phyloP scores from a whole-genome alignment of 2,329 filamentous ascomycete genomes.

The Beauveria rudraprayagi region DNA sequence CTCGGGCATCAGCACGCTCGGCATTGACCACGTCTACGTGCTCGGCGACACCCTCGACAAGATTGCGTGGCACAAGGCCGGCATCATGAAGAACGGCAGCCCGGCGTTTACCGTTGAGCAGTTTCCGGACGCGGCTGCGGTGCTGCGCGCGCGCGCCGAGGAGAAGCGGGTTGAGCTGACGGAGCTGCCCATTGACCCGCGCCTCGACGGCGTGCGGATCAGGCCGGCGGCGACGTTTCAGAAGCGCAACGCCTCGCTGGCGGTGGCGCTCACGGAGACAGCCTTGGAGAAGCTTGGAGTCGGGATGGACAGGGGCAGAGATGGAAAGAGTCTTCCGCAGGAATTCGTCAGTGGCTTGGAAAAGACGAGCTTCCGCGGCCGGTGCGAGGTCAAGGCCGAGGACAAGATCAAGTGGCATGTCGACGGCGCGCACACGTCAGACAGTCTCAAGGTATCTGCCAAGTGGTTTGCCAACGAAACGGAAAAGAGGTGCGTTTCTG shows the following conservation, averaged over 20 bases:
- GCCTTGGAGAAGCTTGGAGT: constrained; percentile 39
- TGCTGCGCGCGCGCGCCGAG: constrained; percentile 41
- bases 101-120: constrained; percentile 52
- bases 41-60: constrained; percentile 55
- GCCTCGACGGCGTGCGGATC: constrained; percentile 39
- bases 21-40: constrained; percentile 58
- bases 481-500: constrained; percentile 22
- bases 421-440: constrained; percentile 86
- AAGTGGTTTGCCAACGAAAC: constrained; percentile 65
- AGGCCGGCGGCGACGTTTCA: constrained; percentile 49
- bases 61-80: constrained; percentile 69
- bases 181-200: constrained; percentile 37
- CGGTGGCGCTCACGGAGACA: constrained; percentile 43
- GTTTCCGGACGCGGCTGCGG: constrained; percentile 33
- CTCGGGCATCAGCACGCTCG: constrained; percentile 56
- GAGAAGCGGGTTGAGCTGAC: constrained; percentile 43
- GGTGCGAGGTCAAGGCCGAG: constrained; percentile 58
- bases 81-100: constrained; percentile 56
- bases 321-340: constrained; percentile 38
- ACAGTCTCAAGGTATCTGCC: constrained; percentile 76
- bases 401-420: constrained; percentile 68
- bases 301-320: constrained; percentile 14
- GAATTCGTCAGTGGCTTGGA: constrained; percentile 68
- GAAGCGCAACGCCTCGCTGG: constrained; percentile 48
- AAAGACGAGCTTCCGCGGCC: constrained; percentile 66